A percentile compares a stretch with the other conserved stretches of the same genome.
phyloP scores from a whole-genome alignment of 1,284 basidiomycete genomes.

The Malassezia caprae region DNA sequence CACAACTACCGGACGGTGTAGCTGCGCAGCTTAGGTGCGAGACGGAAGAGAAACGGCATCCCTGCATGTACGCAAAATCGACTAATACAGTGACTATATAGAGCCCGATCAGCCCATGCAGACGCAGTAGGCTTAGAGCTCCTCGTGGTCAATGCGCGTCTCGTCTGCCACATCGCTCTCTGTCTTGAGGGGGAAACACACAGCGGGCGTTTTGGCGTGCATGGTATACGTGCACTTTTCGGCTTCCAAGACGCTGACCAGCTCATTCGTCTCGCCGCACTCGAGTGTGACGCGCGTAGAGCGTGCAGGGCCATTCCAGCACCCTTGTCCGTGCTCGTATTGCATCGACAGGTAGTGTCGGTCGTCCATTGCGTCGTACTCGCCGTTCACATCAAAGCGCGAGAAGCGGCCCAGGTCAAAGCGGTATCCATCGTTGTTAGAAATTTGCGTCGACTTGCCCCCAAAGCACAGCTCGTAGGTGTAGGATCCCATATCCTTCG shows the following conservation, averaged over 20 bases:
- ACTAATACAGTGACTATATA: constrained; percentile 10
- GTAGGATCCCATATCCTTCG: constrained; percentile 82
- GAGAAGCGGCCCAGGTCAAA: constrained; percentile 80
- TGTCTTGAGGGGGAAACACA: constrained; percentile 55
- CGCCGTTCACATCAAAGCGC: constrained; percentile 61
- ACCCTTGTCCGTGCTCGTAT: constrained; percentile 67
- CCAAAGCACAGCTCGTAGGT: constrained; percentile 96
- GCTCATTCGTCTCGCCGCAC: constrained; percentile 74
- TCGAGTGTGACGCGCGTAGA: constrained; percentile 67
- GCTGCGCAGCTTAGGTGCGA: background rate
- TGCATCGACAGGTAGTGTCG: constrained; percentile 55
- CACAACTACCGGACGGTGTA: background rate
- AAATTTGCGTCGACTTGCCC: constrained; percentile 74
- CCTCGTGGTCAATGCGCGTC: constrained; percentile 2
- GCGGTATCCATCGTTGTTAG: constrained; percentile 65
- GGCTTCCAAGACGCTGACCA: constrained; percentile 68
- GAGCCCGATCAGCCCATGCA: constrained; percentile 5
- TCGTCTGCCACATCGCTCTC: background rate
- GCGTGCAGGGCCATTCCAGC: constrained; percentile 93
- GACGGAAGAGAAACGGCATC: background rate
- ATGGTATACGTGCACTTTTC: constrained; percentile 97
- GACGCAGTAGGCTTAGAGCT: constrained; percentile 3
- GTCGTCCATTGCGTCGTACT: constrained; percentile 63
- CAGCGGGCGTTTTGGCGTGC: constrained; percentile 73
- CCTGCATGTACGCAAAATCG: constrained; percentile 7